phyloP scores from a whole-genome alignment of 352 stramenopile genomes.

The Peronosclerospora sorghi region DNA sequence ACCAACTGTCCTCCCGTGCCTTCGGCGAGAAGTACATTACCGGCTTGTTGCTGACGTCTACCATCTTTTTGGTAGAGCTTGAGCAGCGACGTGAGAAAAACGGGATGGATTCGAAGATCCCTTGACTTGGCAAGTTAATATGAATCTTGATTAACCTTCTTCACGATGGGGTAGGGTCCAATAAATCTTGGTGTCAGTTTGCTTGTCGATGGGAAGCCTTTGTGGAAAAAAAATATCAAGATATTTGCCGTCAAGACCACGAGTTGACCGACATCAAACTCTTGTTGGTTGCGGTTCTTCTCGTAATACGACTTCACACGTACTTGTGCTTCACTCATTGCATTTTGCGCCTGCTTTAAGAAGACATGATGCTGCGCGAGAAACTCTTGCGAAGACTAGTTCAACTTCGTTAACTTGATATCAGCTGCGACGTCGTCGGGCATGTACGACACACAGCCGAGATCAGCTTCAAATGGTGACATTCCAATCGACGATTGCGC shows the following conservation, averaged over 20 bases:
- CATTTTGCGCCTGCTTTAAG: conserved; percentile 2
- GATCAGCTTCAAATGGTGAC: conserved; percentile 1
- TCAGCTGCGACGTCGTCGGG: conserved; percentile 3
- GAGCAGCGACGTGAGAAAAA: conserved; percentile 6
- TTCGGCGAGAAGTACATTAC: neutral
- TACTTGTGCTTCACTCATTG: conserved; percentile 1
- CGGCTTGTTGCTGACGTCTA: neutral
- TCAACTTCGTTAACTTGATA: conserved; percentile 2
- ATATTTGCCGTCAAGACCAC: neutral
- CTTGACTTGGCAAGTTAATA: conserved; percentile 2
- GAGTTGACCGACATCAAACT: neutral
- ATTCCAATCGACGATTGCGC: conserved; percentile 5
- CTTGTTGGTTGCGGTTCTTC: conserved; percentile 1
- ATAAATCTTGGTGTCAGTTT: conserved; percentile 5
- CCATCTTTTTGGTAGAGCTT: conserved; percentile 1
- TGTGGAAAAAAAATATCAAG: conserved; percentile 6
- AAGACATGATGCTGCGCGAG: neutral
- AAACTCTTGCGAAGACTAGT: conserved; percentile 1
- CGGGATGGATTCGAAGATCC: neutral
- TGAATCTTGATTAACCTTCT: conserved; percentile 1
- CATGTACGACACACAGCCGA: conserved; percentile 6
- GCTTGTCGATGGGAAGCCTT: neutral
- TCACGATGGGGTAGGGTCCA: neutral
- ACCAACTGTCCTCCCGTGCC: conserved; percentile 3
- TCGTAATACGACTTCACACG: conserved; percentile 3